These are phyloP conservation scores for Boletales sp. DNA, from an alignment of 768 basidiomycete species.

Conservation along the genomic window DNA sequence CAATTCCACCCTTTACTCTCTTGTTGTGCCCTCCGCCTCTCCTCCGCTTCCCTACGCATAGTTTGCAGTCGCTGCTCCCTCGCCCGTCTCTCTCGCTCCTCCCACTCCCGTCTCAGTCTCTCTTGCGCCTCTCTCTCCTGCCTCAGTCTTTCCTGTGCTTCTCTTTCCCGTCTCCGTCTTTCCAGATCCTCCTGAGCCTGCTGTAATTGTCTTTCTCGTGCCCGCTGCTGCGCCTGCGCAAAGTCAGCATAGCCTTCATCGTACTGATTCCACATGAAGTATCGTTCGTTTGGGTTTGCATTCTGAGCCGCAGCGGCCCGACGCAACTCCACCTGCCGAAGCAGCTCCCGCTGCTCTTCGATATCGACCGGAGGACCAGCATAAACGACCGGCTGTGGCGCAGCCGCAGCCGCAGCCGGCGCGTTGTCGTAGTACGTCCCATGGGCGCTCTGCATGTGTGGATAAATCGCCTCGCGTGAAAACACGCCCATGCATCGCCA, in stretches of 20 bases:
- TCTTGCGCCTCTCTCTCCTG: neutral
- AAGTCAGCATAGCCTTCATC: neutral
- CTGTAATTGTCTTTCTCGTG: too few relatives aligned
- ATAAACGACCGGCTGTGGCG: conserved; percentile 3
- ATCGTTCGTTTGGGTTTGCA: neutral
- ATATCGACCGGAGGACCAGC: conserved; percentile 14
- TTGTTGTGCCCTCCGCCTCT: conserved; percentile 4
- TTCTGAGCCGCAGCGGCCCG: neutral
- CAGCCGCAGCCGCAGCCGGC: neutral
- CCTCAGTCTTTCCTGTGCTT: neutral
- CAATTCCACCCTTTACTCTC: conserved; percentile 18
- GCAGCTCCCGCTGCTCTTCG: conserved; percentile 18
- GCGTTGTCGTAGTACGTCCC: conserved; percentile 25
- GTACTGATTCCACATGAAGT: neutral
- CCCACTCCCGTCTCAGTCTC: too few relatives aligned
- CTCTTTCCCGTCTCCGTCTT: neutral
- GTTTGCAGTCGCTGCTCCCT: conserved; percentile 2
- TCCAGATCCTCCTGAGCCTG: too few relatives aligned
- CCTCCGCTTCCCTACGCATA: conserved; percentile 2
- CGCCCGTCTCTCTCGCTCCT: neutral
- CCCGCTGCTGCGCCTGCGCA: too few relatives aligned
- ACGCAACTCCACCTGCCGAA: conserved; percentile 12
- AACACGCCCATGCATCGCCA: conserved; percentile 59
- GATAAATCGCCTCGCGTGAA: conserved; percentile 25
- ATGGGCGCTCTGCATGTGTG: conserved; percentile 37